Base-by-base conservation (phyloP, 176 grass and related monocot species). In the Canna indica region DNA sequence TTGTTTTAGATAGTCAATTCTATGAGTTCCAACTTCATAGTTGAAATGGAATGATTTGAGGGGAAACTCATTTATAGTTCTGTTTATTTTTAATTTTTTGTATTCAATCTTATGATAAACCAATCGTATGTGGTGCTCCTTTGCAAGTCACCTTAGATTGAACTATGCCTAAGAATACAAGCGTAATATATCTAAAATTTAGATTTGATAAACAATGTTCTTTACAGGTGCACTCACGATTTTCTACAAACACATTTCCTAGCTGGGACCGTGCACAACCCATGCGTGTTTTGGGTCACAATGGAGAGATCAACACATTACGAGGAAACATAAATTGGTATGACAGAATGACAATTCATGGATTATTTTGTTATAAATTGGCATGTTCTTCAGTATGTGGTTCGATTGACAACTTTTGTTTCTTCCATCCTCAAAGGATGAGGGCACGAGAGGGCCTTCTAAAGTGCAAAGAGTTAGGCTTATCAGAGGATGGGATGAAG, bases 281-380 rank as follows among this genome's bases (percentile, higher is more conserved):
- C 32, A 99, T 99, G 90, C 90, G 95, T 82, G 78, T 99, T 63
- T 77, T 99, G 74, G 95, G 87, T 36, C 95, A 94, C 54, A 99
- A 99, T 81, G 95, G 95, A 83, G 95, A 99, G 71, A 99, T 99
- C 78, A 99, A 99, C 76, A 94, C 95, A 62, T 87, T 99, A 7
- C 76, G 68, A 84, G 90, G 95, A 70, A 99, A 99, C 78, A 90
- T 90, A 48, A 94, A 99, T 61, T 99, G 95, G 95, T 99, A 88
- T 32, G 15, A 50, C 9, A 29, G 12, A 38, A 48, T 18, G 25
- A 63, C 17, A 18, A 17, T 18, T n/a, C n/a, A n/a, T n/a, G 7
- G 33, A 20, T 20, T 34, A 5, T 2, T 22, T 64, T 64, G 11
- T 66, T 20, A 12, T 66, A 3, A 66, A 32, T 22, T 36, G 25